Conservation (phyloP, 2,329 filamentous ascomycete genomes). For the Neonectria punicea region DNA sequence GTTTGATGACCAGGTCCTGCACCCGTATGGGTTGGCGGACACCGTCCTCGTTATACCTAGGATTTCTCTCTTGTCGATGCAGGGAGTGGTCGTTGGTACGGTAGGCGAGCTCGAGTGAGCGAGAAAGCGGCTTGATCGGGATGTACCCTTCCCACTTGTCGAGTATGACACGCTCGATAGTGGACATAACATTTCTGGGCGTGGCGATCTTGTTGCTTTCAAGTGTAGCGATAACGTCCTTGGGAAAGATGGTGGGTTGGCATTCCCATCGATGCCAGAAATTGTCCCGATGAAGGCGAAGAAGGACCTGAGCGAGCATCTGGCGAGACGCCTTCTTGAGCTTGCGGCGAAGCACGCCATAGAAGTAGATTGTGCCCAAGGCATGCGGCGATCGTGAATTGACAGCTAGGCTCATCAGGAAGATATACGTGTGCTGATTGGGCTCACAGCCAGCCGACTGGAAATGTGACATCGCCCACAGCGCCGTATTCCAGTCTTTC, state of each 20-base stretch:
- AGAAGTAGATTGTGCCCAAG: conserved; percentile 47
- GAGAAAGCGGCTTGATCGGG: conserved; percentile 43
- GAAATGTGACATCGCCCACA: conserved; percentile 43
- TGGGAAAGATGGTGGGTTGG: conserved; percentile 45
- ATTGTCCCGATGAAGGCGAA: conserved; percentile 33
- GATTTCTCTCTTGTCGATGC: conserved; percentile 34
- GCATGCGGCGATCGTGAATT: conserved; percentile 43
- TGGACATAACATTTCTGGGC: conserved; percentile 38
- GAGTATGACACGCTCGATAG: conserved; percentile 47
- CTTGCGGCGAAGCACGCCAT: conserved; percentile 46
- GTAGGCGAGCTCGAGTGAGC: conserved; percentile 40
- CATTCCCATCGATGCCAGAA: conserved; percentile 41
- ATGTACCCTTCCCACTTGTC: conserved; percentile 42
- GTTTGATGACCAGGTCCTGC: conserved; percentile 33
- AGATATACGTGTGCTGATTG: conserved; percentile 48
- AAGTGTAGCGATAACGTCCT: conserved; percentile 38
- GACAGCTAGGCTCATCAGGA: conserved; percentile 53
- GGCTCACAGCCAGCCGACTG: conserved; percentile 36
- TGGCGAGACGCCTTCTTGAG: conserved; percentile 41
- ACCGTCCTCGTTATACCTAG: background rate
- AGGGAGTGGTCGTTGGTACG: conserved; percentile 42
- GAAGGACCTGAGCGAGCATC: conserved; percentile 41
- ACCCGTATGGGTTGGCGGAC: conserved; percentile 20
- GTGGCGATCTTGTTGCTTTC: conserved; percentile 30
- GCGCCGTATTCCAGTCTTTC: conserved; percentile 46